Conservation (phyloP, 306 rosid genomes). For the Pterocarpus macrocarpus region DNA sequence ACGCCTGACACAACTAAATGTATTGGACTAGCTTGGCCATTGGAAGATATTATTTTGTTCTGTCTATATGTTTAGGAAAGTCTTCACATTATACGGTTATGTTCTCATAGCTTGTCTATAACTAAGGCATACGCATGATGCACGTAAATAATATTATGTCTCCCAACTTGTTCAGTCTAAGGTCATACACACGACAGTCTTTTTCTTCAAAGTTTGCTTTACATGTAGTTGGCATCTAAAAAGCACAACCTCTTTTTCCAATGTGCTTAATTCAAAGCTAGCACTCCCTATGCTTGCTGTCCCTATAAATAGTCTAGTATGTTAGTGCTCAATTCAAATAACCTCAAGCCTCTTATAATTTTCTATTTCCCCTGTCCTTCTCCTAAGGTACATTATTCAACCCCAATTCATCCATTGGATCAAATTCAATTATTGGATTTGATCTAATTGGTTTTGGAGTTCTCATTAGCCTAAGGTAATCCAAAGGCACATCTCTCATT, state of each 20-base stretch:
- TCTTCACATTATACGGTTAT: slow-evolving; percentile 49
- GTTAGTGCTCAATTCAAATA: slow-evolving; percentile 58
- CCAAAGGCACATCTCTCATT: neutral
- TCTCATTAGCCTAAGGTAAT: slow-evolving; percentile 34
- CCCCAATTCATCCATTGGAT: slow-evolving; percentile 54
- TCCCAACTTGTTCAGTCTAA: slow-evolving; percentile 62
- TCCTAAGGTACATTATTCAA: slow-evolving; percentile 31
- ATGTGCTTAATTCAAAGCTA: slow-evolving; percentile 63
- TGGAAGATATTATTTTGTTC: slow-evolving; percentile 40
- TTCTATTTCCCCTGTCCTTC: slow-evolving; percentile 46
- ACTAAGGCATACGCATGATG: slow-evolving; percentile 52
- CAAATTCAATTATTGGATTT: slow-evolving; percentile 58
- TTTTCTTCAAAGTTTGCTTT: slow-evolving; percentile 54
- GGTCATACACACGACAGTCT: slow-evolving; percentile 42
- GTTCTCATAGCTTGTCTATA: slow-evolving; percentile 43
- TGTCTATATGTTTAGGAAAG: slow-evolving; percentile 41
- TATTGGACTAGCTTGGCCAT: slow-evolving; percentile 34
- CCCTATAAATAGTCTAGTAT: slow-evolving; percentile 84
- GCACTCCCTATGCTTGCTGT: slow-evolving; percentile 37
- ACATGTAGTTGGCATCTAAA: slow-evolving; percentile 71
- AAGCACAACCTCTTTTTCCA: slow-evolving; percentile 64
- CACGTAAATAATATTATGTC: slow-evolving; percentile 45
- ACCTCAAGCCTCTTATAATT: slow-evolving; percentile 53
- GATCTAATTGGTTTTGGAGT: slow-evolving; percentile 53
- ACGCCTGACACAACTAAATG: slow-evolving; percentile 43